Percentiles rank a stretch among this genome's conserved stretches.
phyloP scores from a whole-genome alignment of 192 early-diverging fungal genomes.

The Umbelopsis sp. region DNA sequence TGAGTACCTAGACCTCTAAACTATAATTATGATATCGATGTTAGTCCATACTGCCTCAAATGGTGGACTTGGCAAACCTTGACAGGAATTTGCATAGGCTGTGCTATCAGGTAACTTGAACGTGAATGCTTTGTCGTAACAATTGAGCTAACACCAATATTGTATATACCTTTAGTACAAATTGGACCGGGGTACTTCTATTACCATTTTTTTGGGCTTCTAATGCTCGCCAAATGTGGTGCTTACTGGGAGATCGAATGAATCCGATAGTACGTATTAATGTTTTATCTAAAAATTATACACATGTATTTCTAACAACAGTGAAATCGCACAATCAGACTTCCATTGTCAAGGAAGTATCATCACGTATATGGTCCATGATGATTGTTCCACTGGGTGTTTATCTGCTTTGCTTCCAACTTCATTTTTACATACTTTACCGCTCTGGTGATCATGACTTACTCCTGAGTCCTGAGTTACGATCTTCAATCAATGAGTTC shows the following conservation, averaged over 20 bases:
- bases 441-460: conserved; percentile 87
- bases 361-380: conserved; percentile 76
- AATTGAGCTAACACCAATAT: not conserved
- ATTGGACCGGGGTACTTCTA: conserved; percentile 90
- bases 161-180: conserved; percentile 56
- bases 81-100: conserved; percentile 80
- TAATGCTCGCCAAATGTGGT: conserved; percentile 82
- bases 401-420: conserved; percentile 84
- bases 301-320: not conserved
- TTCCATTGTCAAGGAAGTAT: conserved; percentile 63
- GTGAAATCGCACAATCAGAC: not conserved
- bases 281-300: not conserved
- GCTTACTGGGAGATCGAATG: conserved; percentile 68
- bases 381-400: conserved; percentile 78
- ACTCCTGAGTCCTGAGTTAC: conserved; percentile 90
- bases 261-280: conserved; percentile 32
- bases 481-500: conserved; percentile 79
- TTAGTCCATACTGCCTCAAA: conserved; percentile 60
- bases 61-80: conserved; percentile 88
- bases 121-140: not conserved
- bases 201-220: conserved; percentile 84
- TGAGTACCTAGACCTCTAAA: not conserved
- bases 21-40: not conserved
- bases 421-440: conserved; percentile 82
- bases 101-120: conserved; percentile 38